These are phyloP conservation scores for Phytophthora pluvialis DNA, from an alignment of 352 stramenopile species.

Conservation along the genomic window DNA sequence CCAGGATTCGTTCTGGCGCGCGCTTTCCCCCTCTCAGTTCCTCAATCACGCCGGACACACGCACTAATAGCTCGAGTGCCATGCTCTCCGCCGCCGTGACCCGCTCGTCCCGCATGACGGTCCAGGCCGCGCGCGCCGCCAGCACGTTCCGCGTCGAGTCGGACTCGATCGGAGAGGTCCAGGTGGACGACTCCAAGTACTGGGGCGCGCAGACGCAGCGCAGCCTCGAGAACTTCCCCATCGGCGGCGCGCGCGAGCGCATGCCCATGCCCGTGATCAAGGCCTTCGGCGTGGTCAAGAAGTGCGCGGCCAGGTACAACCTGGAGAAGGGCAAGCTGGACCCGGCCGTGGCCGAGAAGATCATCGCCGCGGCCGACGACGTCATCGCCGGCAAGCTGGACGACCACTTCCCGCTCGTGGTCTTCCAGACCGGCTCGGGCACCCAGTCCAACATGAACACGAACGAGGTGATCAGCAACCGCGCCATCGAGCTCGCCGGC, in stretches of 20 bases:
- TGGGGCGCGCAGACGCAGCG: constrained; percentile 96
- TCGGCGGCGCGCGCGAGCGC: constrained; percentile 85
- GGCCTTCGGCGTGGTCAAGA: constrained; percentile 94
- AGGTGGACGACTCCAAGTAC: constrained; percentile 86
- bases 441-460: constrained; percentile 85
- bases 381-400: constrained; percentile 94
- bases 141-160: constrained; percentile 64
- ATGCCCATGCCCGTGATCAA: constrained; percentile 97
- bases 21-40: constrained; percentile 12
- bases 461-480: constrained; percentile 81
- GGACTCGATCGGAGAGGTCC: constrained; percentile 83
- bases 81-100: constrained; percentile 42
- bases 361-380: constrained; percentile 92
- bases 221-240: constrained; percentile 96
- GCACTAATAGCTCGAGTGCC: not conserved
- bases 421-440: constrained; percentile 78
- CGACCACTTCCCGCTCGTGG: constrained; percentile 94
- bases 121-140: constrained; percentile 44
- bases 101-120: constrained; percentile 36
- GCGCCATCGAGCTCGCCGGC: constrained; percentile 62
- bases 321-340: constrained; percentile 86
- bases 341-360: constrained; percentile 81
- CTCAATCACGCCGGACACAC: constrained; percentile 17
- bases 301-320: constrained; percentile 95
- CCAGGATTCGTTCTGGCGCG: constrained; percentile 24